Evolutionary conservation across 2,329 filamentous ascomycete genomes (phyloP), one percentile per base, ranked within the genome.

Genomic region (Talaromyces sp.): DNA sequence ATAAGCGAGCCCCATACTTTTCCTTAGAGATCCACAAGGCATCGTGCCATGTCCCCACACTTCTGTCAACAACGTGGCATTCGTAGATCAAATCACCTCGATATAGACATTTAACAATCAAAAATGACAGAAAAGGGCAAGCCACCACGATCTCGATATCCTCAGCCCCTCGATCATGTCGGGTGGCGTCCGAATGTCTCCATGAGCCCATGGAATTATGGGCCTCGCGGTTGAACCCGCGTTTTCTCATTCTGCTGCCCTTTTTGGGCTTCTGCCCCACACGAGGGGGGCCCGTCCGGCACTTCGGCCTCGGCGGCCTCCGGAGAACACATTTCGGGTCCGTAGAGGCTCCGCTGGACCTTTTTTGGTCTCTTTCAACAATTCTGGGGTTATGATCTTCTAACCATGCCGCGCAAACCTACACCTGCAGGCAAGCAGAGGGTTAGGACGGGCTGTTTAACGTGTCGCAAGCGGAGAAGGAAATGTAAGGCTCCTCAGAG

Each of bases 391-490:
- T 41, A 59, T 57, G 51, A 47, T 49, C 45, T 47, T 37, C 19
- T 20, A 42, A 57, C 7, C 20, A 63, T 63, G 61, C 57, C 61
- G 17, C 47, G 58, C 13, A 63, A 61, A 51, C 55, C 58, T 51
- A 64, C 62, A 22, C 57, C 62, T 27, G 52, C 62, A 14, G 57
- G 47, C 13, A 65, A 65, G 49, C 62, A 65, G 48, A 56, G 63
- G 35, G 63, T 65, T n/a, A 47, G 62, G 19, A 65, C 63, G 17
- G 63, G 63, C 13, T 65, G 63, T 51, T 46, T 62, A 33, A 65
- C 61, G 1, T 65, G 63, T 51, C 62, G 63, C 11, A 62, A 61
- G 39, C 57, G 62, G 24, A 50, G 63, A 40, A 56, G 63, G 47
- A 65, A 65, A 63, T 65, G 63, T 65, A 55, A 16, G 54, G 47